Evolutionary conservation across 805 yeast species (phyloP).

Genomic region (Wickerhamomyces chaumierensis): DNA sequence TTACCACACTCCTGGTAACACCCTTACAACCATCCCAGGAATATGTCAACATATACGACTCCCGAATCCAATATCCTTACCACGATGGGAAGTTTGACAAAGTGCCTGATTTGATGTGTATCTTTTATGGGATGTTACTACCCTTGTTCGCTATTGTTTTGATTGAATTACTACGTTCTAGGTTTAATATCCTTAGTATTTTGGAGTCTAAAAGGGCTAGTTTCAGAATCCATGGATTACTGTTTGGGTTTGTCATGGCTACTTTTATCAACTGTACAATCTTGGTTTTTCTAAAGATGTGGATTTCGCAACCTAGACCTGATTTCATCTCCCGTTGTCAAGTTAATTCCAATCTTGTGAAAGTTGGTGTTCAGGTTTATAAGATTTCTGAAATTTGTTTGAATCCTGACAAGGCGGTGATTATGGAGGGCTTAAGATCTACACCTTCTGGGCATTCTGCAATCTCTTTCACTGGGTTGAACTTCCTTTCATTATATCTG

Average conservation of each 20-base stretch:
- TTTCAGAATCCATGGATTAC: conserved; percentile 6
- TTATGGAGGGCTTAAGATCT: conserved; percentile 65
- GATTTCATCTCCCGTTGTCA: conserved; percentile 79
- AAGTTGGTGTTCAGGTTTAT: conserved; percentile 9
- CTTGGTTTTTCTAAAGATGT: conserved; percentile 45
- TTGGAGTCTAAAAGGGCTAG: conserved; percentile 1
- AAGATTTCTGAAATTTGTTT: conserved; percentile 43
- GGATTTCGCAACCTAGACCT: conserved; percentile 84
- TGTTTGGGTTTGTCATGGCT: conserved; percentile 6
- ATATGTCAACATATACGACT: conserved; percentile 21
- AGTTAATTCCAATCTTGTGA: conserved; percentile 37
- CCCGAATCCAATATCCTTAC: conserved; percentile 22
- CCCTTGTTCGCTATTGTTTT: conserved; percentile 3
- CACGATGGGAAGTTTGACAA: conserved; percentile 3
- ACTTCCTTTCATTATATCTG: conserved; percentile 55
- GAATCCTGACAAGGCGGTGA: conserved; percentile 21
- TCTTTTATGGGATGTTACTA: conserved; percentile 1
- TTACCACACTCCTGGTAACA: not conserved
- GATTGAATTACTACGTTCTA: not conserved
- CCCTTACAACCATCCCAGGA: conserved; percentile 19
- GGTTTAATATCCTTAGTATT: conserved; percentile 1
- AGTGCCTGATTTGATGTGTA: conserved; percentile 4
- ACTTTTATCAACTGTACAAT: conserved; percentile 8
- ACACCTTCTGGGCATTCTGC: conserved; percentile 78
- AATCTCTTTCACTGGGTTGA: conserved; percentile 53